Evolutionary conservation across 441 rosid species (phyloP), one percentile per base, ranked within the genome.

Genomic region (Dalechampia spathulata): DNA sequence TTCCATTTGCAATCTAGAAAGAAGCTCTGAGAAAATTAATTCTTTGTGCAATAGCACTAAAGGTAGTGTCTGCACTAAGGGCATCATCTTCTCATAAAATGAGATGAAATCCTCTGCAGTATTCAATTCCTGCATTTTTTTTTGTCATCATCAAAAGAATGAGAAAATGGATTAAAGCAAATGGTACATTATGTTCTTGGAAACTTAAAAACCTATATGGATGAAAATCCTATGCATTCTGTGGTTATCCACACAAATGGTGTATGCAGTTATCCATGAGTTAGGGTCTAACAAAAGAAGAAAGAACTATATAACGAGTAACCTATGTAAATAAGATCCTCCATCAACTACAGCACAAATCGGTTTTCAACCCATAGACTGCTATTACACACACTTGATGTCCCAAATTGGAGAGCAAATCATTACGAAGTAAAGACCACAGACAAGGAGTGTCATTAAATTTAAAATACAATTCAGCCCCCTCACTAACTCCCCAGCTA

Each of bases 61-160:
- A n/a, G 87, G 81, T 49, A 85, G 73, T 28, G 78, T 85, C 67
- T 85, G 96, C 46, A 85, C 90, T 61, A 71, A 57, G 21, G 95
- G 96, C 67, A 79, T 66, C 60, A 79, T 78, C 75, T 87, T 85
- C 74, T 76, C 93, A 19, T 83, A 90, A 63, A 80, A 78, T 12
- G 88, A 79, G 69, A 93, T 90, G 71, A 90, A 93, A 66, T 87
- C 96, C 73, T 83, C 93, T 0, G 96, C 91, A 0, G 99, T 93
- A 75, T 90, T 93, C 69, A 87, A 68, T 60, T 93, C 99, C 99
- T 89, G 80, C 54, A 70, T 67, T 67, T 30, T 20, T 47, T 9
- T 48, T 7, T 3, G 34, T 42, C 60, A 25, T 55, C 32, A 64
- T 47, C 57, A 52, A 58, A 51, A 64, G 51, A 21, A 55, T 22